These are phyloP conservation scores for Ustulina deusta DNA, from an alignment of 2,329 filamentous ascomycete genomes.

Conservation along the genomic window DNA sequence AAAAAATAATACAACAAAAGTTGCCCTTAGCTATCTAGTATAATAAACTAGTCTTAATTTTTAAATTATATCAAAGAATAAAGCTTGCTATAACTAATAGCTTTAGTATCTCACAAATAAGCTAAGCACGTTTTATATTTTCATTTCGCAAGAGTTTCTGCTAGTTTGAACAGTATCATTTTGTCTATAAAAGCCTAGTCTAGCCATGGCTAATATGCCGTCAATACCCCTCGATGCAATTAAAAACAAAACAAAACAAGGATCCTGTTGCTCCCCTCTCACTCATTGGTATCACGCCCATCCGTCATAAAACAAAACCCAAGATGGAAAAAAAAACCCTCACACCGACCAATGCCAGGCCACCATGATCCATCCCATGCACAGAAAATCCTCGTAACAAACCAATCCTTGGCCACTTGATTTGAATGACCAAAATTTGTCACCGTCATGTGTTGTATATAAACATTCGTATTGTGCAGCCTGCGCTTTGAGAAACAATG, in stretches of 20 bases:
- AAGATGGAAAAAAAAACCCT: background rate
- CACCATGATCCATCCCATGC: slow-evolving; percentile 24
- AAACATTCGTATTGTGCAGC: background rate
- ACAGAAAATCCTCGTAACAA: slow-evolving; percentile 16
- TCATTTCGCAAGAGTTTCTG: no score
- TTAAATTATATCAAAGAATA: background rate
- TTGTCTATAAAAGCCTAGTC: slow-evolving; percentile 26
- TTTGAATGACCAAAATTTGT: background rate
- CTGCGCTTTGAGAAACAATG: background rate
- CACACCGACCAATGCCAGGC: slow-evolving; percentile 20
- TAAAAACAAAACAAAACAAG: background rate
- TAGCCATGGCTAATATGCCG: slow-evolving; percentile 1
- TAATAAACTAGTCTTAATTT: background rate
- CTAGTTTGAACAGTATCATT: slow-evolving; percentile 8
- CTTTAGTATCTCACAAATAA: background rate
- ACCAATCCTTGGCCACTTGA: background rate
- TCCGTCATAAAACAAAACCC: slow-evolving; percentile 14
- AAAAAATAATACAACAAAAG: background rate
- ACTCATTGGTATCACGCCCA: slow-evolving; percentile 32
- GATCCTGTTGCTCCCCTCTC: slow-evolving; percentile 17
- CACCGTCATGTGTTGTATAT: background rate
- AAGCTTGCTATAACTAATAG: background rate
- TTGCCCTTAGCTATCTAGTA: background rate
- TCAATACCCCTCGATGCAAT: slow-evolving; percentile 14
- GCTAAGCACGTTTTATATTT: background rate